Evolutionary conservation across 1,139 yeast species (phyloP), one percentile per base, ranked within the genome.

Genomic region (Zygoascus hellenicus): DNA sequence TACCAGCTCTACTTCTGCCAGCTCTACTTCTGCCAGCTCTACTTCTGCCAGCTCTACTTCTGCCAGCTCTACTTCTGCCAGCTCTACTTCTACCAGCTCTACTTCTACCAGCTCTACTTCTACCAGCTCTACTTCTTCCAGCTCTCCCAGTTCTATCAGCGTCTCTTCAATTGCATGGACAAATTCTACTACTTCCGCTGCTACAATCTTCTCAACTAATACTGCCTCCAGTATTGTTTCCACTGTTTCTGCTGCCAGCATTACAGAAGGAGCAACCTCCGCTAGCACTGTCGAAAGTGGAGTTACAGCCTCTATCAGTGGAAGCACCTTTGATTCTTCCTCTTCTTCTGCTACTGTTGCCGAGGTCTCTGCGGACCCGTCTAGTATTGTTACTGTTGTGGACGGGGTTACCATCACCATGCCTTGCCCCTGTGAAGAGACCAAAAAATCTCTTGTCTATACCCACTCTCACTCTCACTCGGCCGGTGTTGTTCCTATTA

Each of bases 21-120:
- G 29, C 33, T 26, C 46, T 41, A 43, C 45, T 26, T 41, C 51
- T 37, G 44, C 51, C 33, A n/a, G 28, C 13, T 29, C 36, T 37
- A 5, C n/a, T 5, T 11, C 14, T 13, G 10, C 33, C 14, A 31
- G 14, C 9, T 3, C 33, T 31, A 5, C 33, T 4, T 11, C n/a
- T 31, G 2, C 30, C 14, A 13, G 39, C 17, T 2, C 39, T 17
- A 3, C 39, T 5, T n/a, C 14, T 13, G 10, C 33, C 14, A 31
- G 14, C 9, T 3, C 33, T 31, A 5, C 33, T 4, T 11, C n/a
- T 31, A 4, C 30, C 14, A 13, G 39, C 17, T 2, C 39, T 17
- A 3, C 39, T 9, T 26, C 11, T n/a, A 14, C 6, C n/a, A 11
- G 37, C 22, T 34, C 14, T 16, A 3, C 37, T 5, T 41, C 51